phyloP scores from a whole-genome alignment of 2,329 filamentous ascomycete species.

The Zopfia rhizophila region DNA sequence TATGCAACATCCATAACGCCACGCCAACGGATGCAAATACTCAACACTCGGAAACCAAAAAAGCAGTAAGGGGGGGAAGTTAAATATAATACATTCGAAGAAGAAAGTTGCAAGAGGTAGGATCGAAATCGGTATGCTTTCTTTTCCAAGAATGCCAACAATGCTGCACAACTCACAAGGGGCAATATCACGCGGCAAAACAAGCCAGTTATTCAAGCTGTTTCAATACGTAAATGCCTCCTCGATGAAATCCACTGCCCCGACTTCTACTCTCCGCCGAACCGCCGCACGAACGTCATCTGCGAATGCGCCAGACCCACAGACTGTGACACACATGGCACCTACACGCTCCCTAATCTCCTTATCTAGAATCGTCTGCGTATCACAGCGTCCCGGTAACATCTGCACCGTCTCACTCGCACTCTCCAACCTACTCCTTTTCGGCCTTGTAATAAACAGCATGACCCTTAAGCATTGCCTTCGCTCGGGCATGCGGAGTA shows the following conservation, averaged over 20 bases:
- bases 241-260: conserved; percentile 70
- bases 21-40: no score
- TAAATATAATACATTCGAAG: no score
- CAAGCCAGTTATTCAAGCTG: background rate
- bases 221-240: conserved; percentile 71
- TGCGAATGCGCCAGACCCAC: conserved; percentile 70
- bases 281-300: conserved; percentile 69
- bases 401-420: conserved; percentile 69
- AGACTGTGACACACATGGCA: conserved; percentile 70
- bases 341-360: conserved; percentile 66
- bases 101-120: no score
- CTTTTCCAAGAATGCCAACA: no score
- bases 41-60: no score
- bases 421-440: conserved; percentile 64
- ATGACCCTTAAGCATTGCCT: conserved; percentile 69
- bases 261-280: conserved; percentile 62
- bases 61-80: no score
- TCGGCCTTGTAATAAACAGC: conserved; percentile 71
- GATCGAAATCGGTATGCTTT: no score
- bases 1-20: no score
- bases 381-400: conserved; percentile 68
- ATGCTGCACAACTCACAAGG: no score
- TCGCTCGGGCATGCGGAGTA: conserved; percentile 68
- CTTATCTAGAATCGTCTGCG: conserved; percentile 66
- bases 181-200: background rate